Conservation (phyloP, 2,329 filamentous ascomycete genomes). For the Colletotrichum endophyticum region DNA sequence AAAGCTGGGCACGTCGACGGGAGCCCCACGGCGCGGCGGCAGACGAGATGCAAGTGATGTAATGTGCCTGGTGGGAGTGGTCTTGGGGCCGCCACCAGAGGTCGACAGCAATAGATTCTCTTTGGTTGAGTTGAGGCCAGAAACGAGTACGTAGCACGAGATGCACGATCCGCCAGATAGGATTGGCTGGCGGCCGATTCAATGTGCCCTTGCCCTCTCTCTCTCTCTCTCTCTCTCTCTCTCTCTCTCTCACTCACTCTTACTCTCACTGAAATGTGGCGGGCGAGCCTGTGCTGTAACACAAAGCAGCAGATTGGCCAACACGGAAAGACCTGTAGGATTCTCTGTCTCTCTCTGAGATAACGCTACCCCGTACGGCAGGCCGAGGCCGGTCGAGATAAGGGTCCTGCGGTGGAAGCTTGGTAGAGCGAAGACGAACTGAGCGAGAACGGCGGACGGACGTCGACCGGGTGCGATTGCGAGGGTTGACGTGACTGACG, state of each 20-base stretch:
- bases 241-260: background rate
- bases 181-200: conserved; percentile 1
- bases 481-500: conserved; percentile 11
- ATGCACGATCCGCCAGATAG: conserved; percentile 8
- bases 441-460: background rate
- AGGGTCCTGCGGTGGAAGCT: background rate
- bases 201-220: background rate
- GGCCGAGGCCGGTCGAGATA: conserved; percentile 11
- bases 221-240: background rate
- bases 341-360: background rate
- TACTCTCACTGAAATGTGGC: background rate
- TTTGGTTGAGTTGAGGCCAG: background rate
- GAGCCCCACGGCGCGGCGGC: conserved; percentile 11
- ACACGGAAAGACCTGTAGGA: background rate
- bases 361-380: background rate
- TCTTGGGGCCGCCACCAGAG: conserved; percentile 9
- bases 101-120: background rate
- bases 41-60: conserved; percentile 16
- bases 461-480: conserved; percentile 3
- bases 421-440: background rate
- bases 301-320: background rate
- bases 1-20: background rate
- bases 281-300: conserved; percentile 1
- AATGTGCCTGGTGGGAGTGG: conserved; percentile 11
- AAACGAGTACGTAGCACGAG: conserved; percentile 1